phyloP scores from a whole-genome alignment of 106 monocot species.

The Dendrobium catenatum region DNA sequence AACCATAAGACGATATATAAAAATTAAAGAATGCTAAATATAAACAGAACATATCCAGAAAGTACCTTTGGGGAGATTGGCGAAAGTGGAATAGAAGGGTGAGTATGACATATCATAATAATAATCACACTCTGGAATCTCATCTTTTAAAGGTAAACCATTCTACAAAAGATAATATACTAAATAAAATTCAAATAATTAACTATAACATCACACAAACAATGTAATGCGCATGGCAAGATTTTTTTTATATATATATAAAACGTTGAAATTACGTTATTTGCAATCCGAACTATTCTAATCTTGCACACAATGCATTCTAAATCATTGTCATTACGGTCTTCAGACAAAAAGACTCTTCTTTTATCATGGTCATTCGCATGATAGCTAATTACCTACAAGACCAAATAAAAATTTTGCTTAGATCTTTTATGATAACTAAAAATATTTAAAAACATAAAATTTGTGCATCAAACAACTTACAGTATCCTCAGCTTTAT shows the following conservation, averaged over 20 bases:
- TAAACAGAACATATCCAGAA: neutral
- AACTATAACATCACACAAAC: neutral
- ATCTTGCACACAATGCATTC: slow-evolving; percentile 24
- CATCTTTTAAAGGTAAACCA: slow-evolving; percentile 7
- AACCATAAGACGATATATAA: neutral
- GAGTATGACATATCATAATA: slow-evolving; percentile 29
- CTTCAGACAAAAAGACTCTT: slow-evolving; percentile 30
- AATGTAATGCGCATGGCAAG: neutral
- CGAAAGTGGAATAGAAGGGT: slow-evolving; percentile 39
- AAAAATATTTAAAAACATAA: neutral
- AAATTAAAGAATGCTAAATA: neutral
- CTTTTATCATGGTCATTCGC: slow-evolving; percentile 16
- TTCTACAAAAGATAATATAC: slow-evolving; percentile 2
- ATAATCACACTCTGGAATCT: slow-evolving; percentile 12
- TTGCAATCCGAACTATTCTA: slow-evolving; percentile 11
- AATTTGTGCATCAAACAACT: neutral
- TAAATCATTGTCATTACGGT: slow-evolving; percentile 25
- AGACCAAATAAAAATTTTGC: neutral
- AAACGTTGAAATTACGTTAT: slow-evolving; percentile 12
- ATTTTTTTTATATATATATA: neutral
- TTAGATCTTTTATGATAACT: neutral
- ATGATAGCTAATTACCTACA: slow-evolving; percentile 24
- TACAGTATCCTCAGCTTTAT: slow-evolving; percentile 32
- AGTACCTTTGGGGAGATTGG: slow-evolving; percentile 20
- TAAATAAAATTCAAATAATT: neutral